Conservation (phyloP, 306 rosid species). For the Citrullus mucosospermus region DNA sequence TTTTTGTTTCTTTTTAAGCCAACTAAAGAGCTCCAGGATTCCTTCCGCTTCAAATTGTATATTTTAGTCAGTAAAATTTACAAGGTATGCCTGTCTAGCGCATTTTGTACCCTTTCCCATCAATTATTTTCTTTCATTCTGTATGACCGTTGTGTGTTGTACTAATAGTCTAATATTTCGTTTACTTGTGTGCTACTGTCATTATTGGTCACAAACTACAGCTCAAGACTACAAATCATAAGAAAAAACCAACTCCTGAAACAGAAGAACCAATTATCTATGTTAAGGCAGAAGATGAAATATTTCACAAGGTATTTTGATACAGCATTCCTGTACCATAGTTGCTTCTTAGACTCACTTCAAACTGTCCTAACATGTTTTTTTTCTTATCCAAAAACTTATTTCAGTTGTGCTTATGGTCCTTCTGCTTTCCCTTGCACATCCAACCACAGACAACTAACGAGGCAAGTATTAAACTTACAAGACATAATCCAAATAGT, state of each 20-base stretch:
- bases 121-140: neutral
- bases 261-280: slow-evolving; percentile 37
- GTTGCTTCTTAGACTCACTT: neutral
- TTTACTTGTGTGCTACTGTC: slow-evolving; percentile 1
- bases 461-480: slow-evolving; percentile 39
- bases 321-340: neutral
- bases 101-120: neutral
- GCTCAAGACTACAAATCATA: slow-evolving; percentile 35
- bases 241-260: slow-evolving; percentile 19
- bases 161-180: neutral
- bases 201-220: slow-evolving; percentile 21
- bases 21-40: slow-evolving; percentile 54
- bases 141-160: slow-evolving; percentile 2
- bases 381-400: slow-evolving; percentile 12
- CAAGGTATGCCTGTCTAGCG: slow-evolving; percentile 35
- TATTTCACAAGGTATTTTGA: slow-evolving; percentile 60
- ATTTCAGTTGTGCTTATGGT: slow-evolving; percentile 66
- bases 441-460: slow-evolving; percentile 32
- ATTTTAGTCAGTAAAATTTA: slow-evolving; percentile 51
- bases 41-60: slow-evolving; percentile 46
- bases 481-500: neutral
- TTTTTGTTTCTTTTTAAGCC: slow-evolving; percentile 39
- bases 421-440: slow-evolving; percentile 51
- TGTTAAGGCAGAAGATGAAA: slow-evolving; percentile 71
- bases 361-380: neutral